These are phyloP conservation scores for Saururus chinensis DNA, from an alignment of 164 flowering plant genomes.

Conservation along the genomic window DNA sequence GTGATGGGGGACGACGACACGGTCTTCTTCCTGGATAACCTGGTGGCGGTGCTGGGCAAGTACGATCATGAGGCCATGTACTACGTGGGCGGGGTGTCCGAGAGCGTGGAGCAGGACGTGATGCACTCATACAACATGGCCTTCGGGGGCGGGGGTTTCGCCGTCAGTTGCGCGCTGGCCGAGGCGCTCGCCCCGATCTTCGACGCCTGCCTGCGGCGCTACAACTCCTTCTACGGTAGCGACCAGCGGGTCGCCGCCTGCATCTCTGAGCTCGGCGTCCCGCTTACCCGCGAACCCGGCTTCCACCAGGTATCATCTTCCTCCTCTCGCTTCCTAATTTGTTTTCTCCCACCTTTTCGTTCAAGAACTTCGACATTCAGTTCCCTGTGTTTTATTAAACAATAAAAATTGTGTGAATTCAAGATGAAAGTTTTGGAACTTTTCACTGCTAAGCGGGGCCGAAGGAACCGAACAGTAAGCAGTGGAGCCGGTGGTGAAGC, in stretches of 20 bases:
- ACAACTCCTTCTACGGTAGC: constrained; percentile 57
- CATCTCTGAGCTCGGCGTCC: constrained; percentile 59
- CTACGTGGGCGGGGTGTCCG: constrained; percentile 73
- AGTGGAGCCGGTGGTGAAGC: too few species aligned
- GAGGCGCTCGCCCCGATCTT: constrained; percentile 23
- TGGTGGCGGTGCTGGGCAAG: constrained; percentile 41
- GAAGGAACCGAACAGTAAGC: too few species aligned
- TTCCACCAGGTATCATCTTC: constrained; percentile 59
- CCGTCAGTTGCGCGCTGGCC: constrained; percentile 60
- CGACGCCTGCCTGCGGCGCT: constrained; percentile 59
- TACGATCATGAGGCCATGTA: constrained; percentile 61
- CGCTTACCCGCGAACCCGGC: constrained; percentile 55
- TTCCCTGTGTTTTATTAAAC: too few species aligned
- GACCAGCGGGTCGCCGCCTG: constrained; percentile 64
- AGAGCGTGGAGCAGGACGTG: constrained; percentile 74
- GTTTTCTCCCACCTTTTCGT: too few species aligned
- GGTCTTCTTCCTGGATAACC: constrained; percentile 64
- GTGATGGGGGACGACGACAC: constrained; percentile 97
- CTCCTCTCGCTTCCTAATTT: neutral
- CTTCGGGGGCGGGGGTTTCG: constrained; percentile 91
- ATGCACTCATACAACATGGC: constrained; percentile 69
- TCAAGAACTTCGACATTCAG: neutral
- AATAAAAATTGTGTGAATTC: too few species aligned
- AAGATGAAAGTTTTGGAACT: neutral
- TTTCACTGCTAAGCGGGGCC: too few species aligned